phyloP scores from a whole-genome alignment of 345 rosid genomes.

The Salix exigua region DNA sequence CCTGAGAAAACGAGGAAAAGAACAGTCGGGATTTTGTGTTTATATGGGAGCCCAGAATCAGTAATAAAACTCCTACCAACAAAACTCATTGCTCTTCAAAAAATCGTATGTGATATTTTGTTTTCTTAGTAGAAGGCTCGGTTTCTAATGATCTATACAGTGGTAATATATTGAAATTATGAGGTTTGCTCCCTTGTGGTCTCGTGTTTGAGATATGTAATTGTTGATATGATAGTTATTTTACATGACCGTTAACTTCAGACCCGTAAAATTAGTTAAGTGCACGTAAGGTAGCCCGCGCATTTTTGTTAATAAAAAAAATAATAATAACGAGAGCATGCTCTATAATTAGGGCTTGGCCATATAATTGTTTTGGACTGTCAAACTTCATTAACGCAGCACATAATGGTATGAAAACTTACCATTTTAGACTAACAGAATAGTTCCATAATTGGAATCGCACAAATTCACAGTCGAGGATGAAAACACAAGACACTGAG shows the following conservation, averaged over 20 bases:
- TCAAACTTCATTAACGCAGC: not conserved
- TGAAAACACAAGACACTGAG: slow-evolving; percentile 37
- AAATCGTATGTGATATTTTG: no score
- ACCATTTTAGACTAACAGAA: slow-evolving; percentile 12
- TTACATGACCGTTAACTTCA: no score
- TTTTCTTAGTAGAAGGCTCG: no score
- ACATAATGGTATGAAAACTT: not conserved
- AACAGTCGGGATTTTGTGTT: not conserved
- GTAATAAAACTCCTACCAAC: no score
- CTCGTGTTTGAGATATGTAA: no score
- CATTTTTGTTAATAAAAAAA: not conserved
- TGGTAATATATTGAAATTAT: no score
- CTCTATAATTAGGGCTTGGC: not conserved
- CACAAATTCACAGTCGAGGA: slow-evolving; percentile 1
- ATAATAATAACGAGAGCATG: not conserved
- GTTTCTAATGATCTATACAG: no score
- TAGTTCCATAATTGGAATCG: slow-evolving; percentile 1
- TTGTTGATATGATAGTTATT: no score
- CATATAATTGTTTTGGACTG: not conserved
- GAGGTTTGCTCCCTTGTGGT: no score
- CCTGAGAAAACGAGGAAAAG: not conserved
- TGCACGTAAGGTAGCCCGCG: fast-evolving
- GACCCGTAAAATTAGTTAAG: fast-evolving
- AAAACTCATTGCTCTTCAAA: no score
- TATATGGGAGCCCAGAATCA: not conserved